These are phyloP conservation scores for Ambrosia hybrid DNA, from an alignment of 140 eudicot genomes.

Conservation along the genomic window DNA sequence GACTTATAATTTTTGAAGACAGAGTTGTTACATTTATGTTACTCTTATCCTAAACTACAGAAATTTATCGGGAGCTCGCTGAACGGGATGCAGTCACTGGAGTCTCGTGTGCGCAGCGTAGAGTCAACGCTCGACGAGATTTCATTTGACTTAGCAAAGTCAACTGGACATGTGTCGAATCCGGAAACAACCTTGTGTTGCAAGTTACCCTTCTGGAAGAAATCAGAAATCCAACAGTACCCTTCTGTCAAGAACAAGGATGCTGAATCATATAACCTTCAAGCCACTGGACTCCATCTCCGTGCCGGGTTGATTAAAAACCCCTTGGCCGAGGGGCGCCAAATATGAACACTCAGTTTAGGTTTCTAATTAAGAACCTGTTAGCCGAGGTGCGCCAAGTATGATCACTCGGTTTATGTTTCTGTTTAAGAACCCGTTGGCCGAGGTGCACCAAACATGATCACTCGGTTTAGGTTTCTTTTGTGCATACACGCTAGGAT, in stretches of 20 bases:
- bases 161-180: constrained; percentile 61
- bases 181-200: constrained; percentile 53
- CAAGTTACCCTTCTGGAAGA: constrained; percentile 78
- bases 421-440: constrained; percentile 67
- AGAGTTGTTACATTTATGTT: constrained; percentile 8
- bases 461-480: not conserved
- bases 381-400: too few species aligned
- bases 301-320: constrained; percentile 57
- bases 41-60: constrained; percentile 32
- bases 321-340: constrained; percentile 66
- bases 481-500: not conserved
- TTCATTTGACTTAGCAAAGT: constrained; percentile 67
- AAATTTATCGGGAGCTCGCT: constrained; percentile 78
- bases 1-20: not conserved
- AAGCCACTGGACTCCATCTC: constrained; percentile 37
- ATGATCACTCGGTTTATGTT: too few species aligned
- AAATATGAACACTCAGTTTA: not conserved
- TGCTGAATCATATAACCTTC: constrained; percentile 31
- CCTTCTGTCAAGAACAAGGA: constrained; percentile 34
- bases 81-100: constrained; percentile 72
- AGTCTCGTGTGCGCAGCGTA: constrained; percentile 80
- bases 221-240: constrained; percentile 39
- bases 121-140: constrained; percentile 83
- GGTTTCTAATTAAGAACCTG: too few species aligned
- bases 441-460: constrained; percentile 41